Evolutionary conservation across 192 early-diverging fungal genomes (phyloP).

Genomic region (Backusella psychrophila): DNA sequence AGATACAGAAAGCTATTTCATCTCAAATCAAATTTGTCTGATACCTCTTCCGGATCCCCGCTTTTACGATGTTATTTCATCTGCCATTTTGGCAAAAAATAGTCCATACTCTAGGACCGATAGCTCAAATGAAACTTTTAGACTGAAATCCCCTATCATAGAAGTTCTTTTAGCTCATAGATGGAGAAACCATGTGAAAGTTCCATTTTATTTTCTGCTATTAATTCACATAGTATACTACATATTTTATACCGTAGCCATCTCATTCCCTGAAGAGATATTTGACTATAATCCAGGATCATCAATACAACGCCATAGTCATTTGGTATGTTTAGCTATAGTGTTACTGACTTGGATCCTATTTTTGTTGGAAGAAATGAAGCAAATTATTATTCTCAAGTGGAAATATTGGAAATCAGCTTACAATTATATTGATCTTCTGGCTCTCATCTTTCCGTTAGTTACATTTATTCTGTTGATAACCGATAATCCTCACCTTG

Average conservation of each 20-base stretch:
- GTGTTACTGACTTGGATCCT: background rate
- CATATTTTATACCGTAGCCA: background rate
- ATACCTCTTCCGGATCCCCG: background rate
- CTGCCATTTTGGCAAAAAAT: background rate
- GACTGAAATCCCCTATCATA: background rate
- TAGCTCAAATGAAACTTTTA: background rate
- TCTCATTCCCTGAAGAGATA: background rate
- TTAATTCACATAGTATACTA: background rate
- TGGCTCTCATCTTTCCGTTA: background rate
- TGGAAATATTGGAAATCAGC: background rate
- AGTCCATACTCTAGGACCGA: background rate
- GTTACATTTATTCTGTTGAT: background rate
- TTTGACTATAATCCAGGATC: background rate
- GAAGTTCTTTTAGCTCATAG: constrained; percentile 12
- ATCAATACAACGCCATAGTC: background rate
- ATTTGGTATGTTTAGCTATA: background rate
- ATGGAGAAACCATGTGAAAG: background rate
- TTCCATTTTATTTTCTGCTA: background rate
- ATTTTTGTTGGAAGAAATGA: background rate
- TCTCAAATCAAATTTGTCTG: background rate
- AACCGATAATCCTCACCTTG: background rate
- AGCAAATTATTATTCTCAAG: background rate
- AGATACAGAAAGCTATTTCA: background rate
- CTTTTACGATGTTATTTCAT: background rate
- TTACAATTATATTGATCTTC: constrained; percentile 1